These are phyloP conservation scores for Monosporozyma unispora DNA, from an alignment of 805 yeast genomes.

Conservation along the genomic window DNA sequence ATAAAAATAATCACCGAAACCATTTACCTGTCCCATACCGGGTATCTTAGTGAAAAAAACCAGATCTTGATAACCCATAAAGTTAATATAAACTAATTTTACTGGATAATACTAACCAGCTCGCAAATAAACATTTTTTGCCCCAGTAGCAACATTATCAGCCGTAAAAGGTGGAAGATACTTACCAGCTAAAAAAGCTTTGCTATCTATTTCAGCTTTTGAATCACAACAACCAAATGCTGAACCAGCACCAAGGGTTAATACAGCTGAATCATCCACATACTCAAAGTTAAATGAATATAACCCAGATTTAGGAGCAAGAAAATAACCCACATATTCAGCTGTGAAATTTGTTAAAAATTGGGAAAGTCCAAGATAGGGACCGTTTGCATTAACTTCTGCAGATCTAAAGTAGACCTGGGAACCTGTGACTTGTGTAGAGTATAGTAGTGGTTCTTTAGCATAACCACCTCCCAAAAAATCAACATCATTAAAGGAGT, in stretches of 20 bases:
- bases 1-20: no score
- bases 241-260: slow-evolving; percentile 24
- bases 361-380: slow-evolving; percentile 38
- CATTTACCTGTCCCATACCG: no score
- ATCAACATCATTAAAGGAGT: neutral
- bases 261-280: slow-evolving; percentile 28
- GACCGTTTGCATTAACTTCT: neutral
- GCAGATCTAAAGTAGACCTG: neutral
- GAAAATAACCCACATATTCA: slow-evolving; percentile 19
- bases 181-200: neutral
- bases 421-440: neutral
- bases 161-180: neutral
- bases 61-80: no score
- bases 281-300: slow-evolving; percentile 18
- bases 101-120: slow-evolving; percentile 21
- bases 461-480: neutral
- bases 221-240: slow-evolving; percentile 30
- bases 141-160: neutral
- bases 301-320: slow-evolving; percentile 24
- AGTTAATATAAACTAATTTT: slow-evolving; percentile 15
- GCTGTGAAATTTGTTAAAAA: slow-evolving; percentile 4
- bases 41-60: no score
- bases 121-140: slow-evolving; percentile 4
- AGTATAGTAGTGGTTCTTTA: neutral
- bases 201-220: neutral